A percentile compares a stretch with the other conserved stretches of the same genome.
These are phyloP conservation scores for Candida albicans DNA, from an alignment of 1,139 yeast genomes.

Conservation along the genomic window DNA sequence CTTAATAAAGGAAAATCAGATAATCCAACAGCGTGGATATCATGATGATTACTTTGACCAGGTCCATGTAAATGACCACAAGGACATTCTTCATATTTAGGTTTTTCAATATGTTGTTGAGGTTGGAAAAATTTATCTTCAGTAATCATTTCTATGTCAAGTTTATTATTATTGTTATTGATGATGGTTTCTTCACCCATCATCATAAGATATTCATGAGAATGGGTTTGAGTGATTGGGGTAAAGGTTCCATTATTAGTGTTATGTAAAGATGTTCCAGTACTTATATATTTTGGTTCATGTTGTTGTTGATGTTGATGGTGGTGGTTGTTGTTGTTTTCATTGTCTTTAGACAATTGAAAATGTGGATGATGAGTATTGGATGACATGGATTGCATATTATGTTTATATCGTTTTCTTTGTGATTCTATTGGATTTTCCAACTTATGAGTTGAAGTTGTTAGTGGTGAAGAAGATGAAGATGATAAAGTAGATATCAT, in stretches of 20 bases:
- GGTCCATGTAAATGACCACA: constrained; percentile 42
- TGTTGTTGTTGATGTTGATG: constrained; percentile 2
- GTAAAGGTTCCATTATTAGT: constrained; percentile 13
- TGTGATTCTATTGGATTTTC: constrained; percentile 8
- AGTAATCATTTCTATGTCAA: constrained; percentile 11
- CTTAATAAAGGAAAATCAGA: constrained; percentile 26
- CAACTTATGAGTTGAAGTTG: constrained; percentile 4
- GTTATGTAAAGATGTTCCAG: constrained; percentile 7
- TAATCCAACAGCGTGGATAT: constrained; percentile 33
- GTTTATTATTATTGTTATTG: not conserved
- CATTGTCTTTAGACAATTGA: not conserved
- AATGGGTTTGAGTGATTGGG: constrained; percentile 14
- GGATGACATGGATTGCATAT: not conserved
- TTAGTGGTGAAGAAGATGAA: too few species aligned
- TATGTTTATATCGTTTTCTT: constrained; percentile 7
- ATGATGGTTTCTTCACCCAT: constrained; percentile 7
- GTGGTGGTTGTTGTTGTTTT: not conserved
- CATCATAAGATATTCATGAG: constrained; percentile 8
- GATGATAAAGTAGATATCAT: constrained; percentile 4
- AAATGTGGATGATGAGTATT: constrained; percentile 1
- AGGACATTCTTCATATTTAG: constrained; percentile 23
- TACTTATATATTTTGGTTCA: not conserved
- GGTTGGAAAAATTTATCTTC: constrained; percentile 9
- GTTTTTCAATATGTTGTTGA: constrained; percentile 1
- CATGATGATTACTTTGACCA: constrained; percentile 30